Evolutionary conservation across 352 stramenopile genomes (phyloP), one percentile per base, ranked within the genome.

Genomic region (Pythium dissimile): DNA sequence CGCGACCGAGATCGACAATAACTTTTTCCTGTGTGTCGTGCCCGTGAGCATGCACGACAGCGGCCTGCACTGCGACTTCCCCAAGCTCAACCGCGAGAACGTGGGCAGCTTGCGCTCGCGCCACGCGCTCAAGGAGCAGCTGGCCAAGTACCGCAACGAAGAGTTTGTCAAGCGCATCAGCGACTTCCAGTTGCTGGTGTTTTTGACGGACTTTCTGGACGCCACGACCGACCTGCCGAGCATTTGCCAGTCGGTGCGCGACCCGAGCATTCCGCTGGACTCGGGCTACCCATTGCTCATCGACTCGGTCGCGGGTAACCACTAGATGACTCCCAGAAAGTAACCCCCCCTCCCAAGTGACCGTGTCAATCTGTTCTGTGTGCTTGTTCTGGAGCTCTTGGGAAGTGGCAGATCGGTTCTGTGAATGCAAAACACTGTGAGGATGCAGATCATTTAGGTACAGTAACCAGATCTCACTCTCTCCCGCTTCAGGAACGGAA

Each of bases 1-100:
- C 11, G 75, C 89, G 3, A 78, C 66, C 7, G 86, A 90, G 55
- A 77, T 99, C 13, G 94, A 99, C 79, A 98, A 97, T 69, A 98
- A 97, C 71, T 99, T 99, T 67, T 99, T 99, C 66, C 67, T 99
- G 21, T 97, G 86, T 41, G 87, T 98, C 21, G 95, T 99, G 39
- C 95, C 97, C 2, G 98, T 99, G 63, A 80, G 93, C 59, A 92
- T 94, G 61, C 92, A 98, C 73, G 84, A 97, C 47, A 98, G 89
- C 4, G 77, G 79, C 15, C 91, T 98, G 61, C 86, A 97, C 30
- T 83, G 77, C 60, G 78, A 97, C 42, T 99, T 99, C 69, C 96
- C 97, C 16, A 89, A 90, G 59, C 73, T 94, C 27, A 98, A 99
- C 75, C 82, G 95, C 46, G 82, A 94, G 60, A n/a, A n/a, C n/a